Percentiles rank a stretch among this genome's conserved stretches.
Conservation (phyloP, 2,329 filamentous ascomycete genomes). For the Lachnellula subtilissima region DNA sequence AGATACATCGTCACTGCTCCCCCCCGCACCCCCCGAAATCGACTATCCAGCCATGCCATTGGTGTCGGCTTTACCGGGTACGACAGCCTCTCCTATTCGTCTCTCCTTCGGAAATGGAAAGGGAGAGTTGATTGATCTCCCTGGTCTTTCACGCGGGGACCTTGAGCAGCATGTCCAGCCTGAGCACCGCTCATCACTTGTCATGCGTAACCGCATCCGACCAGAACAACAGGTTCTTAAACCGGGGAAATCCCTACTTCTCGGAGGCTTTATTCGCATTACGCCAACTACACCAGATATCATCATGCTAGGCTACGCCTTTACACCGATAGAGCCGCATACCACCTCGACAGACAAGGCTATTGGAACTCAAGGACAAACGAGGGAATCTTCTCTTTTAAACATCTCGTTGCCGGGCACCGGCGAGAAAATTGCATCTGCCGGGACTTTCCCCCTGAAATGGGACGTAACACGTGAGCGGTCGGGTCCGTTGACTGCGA, state of each 20-base stretch:
- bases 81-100: conserved; percentile 90
- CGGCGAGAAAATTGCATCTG: conserved; percentile 57
- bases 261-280: conserved; percentile 84
- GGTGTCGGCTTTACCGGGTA: conserved; percentile 82
- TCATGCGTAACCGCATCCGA: conserved; percentile 73
- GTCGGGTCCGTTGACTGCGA: conserved; percentile 66
- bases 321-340: conserved; percentile 74
- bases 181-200: conserved; percentile 59
- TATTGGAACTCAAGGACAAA: conserved; percentile 62
- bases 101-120: conserved; percentile 81
- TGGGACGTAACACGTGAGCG: conserved; percentile 81
- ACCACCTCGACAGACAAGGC: conserved; percentile 78
- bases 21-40: conserved; percentile 67
- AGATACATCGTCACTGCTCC: conserved; percentile 53
- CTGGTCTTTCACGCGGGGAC: conserved; percentile 71
- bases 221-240: conserved; percentile 71
- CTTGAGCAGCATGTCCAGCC: conserved; percentile 67
- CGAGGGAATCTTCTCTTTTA: conserved; percentile 52
- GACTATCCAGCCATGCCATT: conserved; percentile 80
- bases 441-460: conserved; percentile 68
- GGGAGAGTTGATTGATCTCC: conserved; percentile 90
- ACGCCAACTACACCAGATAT: conserved; percentile 64
- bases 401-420: conserved; percentile 59
- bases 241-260: conserved; percentile 71
- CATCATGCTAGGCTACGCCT: conserved; percentile 76